phyloP scores from a whole-genome alignment of 345 rosid genomes.

The Heritiera fomes region DNA sequence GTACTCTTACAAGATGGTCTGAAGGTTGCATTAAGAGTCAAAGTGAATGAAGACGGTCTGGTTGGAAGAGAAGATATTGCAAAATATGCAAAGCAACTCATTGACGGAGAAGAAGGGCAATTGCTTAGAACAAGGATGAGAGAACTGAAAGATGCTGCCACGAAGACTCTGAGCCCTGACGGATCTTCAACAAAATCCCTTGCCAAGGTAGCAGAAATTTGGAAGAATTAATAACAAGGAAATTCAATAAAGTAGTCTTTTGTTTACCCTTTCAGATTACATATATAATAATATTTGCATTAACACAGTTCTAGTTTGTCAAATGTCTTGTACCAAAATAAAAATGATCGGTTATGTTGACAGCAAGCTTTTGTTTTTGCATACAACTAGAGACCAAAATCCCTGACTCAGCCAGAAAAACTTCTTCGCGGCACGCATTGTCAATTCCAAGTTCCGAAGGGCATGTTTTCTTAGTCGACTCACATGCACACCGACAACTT shows the following conservation, averaged over 20 bases:
- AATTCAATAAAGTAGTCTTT: not conserved
- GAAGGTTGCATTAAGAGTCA: slow-evolving; percentile 34
- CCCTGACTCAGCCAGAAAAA: too few species aligned
- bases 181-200: slow-evolving; percentile 39
- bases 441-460: too few species aligned
- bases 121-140: slow-evolving; percentile 24
- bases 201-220: slow-evolving; percentile 24
- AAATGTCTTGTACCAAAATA: not conserved
- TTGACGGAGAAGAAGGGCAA: slow-evolving; percentile 42
- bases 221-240: slow-evolving; percentile 26
- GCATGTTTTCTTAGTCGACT: too few species aligned
- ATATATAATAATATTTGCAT: too few species aligned
- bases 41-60: slow-evolving; percentile 24
- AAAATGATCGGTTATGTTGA: too few species aligned
- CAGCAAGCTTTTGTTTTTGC: too few species aligned
- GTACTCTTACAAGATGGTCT: slow-evolving; percentile 28
- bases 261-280: not conserved
- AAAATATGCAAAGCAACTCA: slow-evolving; percentile 17
- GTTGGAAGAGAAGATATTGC: slow-evolving; percentile 36
- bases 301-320: too few species aligned
- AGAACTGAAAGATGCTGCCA: slow-evolving; percentile 28
- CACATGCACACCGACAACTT: too few species aligned
- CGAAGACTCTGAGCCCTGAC: slow-evolving; percentile 17
- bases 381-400: too few species aligned
- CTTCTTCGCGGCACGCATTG: too few species aligned